Conservation (phyloP, 208 protist species). For the Leishmania gerbilli region DNA sequence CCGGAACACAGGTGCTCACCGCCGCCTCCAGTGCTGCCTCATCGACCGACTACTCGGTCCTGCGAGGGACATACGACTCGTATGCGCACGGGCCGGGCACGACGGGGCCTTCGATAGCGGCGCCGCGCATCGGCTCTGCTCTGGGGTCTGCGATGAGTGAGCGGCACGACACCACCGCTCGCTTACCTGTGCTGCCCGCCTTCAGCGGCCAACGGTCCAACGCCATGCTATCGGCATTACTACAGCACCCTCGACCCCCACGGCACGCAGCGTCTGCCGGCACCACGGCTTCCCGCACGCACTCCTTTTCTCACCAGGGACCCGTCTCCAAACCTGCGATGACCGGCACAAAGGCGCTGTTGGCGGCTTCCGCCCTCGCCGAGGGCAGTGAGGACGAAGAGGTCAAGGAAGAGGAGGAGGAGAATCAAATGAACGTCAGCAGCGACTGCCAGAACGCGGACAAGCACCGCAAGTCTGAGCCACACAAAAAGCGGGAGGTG, state of each 20-base stretch:
- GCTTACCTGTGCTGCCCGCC: not conserved
- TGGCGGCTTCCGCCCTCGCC: not conserved
- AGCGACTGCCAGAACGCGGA: not conserved
- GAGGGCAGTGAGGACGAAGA: not conserved
- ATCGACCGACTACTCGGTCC: slow-evolving; percentile 9
- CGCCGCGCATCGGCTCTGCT: not conserved
- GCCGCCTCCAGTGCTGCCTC: slow-evolving; percentile 8
- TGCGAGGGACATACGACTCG: slow-evolving; percentile 8
- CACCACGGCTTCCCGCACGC: not conserved
- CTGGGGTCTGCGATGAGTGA: not conserved
- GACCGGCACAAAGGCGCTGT: not conserved
- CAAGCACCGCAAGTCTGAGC: slow-evolving; percentile 3
- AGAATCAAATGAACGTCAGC: not conserved
- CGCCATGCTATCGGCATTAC: not conserved
- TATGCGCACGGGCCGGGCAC: not conserved
- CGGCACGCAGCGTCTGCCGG: not conserved
- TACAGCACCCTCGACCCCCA: not conserved
- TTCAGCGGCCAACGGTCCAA: not conserved
- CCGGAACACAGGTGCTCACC: not conserved
- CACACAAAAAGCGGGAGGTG: slow-evolving; percentile 18
- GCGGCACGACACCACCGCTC: not conserved
- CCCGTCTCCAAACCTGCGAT: not conserved
- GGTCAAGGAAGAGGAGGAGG: not conserved
- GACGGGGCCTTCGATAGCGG: not conserved
- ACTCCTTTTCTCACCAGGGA: not conserved